These are phyloP conservation scores for Acer saccharum DNA, from an alignment of 345 rosid genomes.

Conservation along the genomic window DNA sequence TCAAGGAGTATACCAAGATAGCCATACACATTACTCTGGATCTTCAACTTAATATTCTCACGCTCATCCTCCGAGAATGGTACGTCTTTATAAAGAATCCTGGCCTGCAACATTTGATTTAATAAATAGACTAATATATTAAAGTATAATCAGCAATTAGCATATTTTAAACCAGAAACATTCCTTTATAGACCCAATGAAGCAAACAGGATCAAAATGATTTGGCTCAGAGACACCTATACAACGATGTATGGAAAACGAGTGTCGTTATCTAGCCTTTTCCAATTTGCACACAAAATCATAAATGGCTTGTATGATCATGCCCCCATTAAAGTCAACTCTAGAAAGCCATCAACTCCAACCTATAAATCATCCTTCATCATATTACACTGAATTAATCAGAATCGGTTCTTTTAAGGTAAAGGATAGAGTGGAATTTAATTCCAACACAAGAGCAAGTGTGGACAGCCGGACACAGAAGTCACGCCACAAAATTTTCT, in stretches of 20 bases:
- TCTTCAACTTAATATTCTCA: slow-evolving; percentile 73
- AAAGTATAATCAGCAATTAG: not conserved
- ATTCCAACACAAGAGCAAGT: not conserved
- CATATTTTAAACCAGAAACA: not conserved
- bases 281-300: not conserved
- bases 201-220: not conserved
- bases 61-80: slow-evolving; percentile 90
- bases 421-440: not conserved
- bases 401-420: slow-evolving; percentile 1
- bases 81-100: slow-evolving; percentile 80
- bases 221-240: not conserved
- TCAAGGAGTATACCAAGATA: slow-evolving; percentile 96
- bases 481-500: not conserved
- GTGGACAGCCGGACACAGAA: not conserved
- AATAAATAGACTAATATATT: not conserved
- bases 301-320: not conserved
- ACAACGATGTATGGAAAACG: not conserved
- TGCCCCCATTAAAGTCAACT: not conserved
- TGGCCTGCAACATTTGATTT: slow-evolving; percentile 62
- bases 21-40: slow-evolving; percentile 87
- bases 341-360: not conserved
- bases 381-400: not conserved
- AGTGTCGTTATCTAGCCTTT: not conserved
- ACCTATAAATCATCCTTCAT: not conserved
- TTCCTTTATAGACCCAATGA: not conserved